Conservation (phyloP, 163 green algal genomes). For the Smithsoniella earleae region DNA sequence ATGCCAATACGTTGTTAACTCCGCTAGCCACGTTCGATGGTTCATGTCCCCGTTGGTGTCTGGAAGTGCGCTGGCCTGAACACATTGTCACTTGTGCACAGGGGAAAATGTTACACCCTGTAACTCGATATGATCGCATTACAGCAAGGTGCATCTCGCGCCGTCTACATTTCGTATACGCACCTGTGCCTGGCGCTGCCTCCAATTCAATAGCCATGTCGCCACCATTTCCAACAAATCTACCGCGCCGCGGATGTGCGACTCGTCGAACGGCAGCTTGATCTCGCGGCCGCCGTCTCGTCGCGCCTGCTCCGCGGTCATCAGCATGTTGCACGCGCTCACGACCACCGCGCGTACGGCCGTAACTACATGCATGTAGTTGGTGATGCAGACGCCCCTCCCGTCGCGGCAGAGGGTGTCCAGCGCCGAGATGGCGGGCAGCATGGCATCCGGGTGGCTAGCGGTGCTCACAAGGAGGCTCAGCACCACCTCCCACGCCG, state of each 20-base stretch:
- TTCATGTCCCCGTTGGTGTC: neutral
- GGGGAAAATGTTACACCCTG: no score
- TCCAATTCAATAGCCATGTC: conserved; percentile 10
- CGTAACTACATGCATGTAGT: conserved; percentile 29
- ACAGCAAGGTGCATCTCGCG: no score
- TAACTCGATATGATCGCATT: no score
- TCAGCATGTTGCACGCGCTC: neutral
- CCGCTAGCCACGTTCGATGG: neutral
- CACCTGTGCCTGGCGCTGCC: conserved; percentile 28
- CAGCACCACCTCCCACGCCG: conserved; percentile 13
- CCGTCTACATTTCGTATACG: no score
- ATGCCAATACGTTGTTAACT: conserved; percentile 24
- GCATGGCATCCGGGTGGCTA: conserved; percentile 22
- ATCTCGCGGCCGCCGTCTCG: neutral
- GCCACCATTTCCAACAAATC: conserved; percentile 23
- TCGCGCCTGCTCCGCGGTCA: neutral
- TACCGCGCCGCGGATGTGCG: neutral
- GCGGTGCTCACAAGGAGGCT: conserved; percentile 22
- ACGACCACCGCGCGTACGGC: neutral
- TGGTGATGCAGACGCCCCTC: neutral
- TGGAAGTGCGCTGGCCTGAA: neutral
- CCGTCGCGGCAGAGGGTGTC: conserved; percentile 13
- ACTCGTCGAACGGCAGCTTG: conserved; percentile 1
- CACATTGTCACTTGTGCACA: no score
- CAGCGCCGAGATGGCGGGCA: neutral